Percentiles rank a stretch among this genome's conserved stretches.
phyloP scores from a whole-genome alignment of 371 early-diverging fungal genomes.

The Dipsacomyces acuminosporus region DNA sequence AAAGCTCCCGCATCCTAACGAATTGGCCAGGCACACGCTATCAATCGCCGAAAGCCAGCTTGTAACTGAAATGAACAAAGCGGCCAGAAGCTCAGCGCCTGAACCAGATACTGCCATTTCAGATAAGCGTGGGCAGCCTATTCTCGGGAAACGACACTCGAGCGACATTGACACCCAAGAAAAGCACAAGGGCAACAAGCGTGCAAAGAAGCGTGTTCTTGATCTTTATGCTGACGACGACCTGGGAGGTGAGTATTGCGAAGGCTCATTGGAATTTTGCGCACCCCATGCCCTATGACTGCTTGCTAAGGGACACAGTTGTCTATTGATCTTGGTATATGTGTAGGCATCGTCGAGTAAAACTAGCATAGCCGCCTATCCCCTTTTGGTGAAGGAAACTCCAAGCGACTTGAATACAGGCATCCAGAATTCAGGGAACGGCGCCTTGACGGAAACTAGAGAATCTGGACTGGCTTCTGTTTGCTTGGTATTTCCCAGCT shows the following conservation, averaged over 20 bases:
- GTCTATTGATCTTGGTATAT: too few species aligned
- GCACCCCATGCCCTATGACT: too few species aligned
- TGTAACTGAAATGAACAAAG: not conserved
- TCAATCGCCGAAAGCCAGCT: not conserved
- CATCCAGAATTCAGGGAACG: conserved; percentile 31
- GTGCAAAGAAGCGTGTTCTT: conserved; percentile 4
- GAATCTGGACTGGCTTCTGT: not conserved
- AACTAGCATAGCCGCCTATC: not conserved
- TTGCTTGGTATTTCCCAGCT: not conserved
- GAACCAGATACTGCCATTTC: too few species aligned
- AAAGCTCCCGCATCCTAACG: not conserved
- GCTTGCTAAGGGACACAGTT: too few species aligned
- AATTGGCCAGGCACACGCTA: not conserved
- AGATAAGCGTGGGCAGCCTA: too few species aligned
- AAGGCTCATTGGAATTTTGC: too few species aligned
- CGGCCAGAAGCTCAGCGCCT: not conserved
- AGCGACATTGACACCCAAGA: not conserved
- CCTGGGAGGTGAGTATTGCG: not conserved
- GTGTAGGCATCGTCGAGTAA: too few species aligned
- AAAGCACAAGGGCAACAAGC: not conserved
- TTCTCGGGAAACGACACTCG: not conserved
- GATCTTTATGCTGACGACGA: conserved; percentile 20
- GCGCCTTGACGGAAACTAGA: conserved; percentile 20
- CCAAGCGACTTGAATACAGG: conserved; percentile 12
- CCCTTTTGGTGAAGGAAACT: conserved; percentile 9